Evolutionary conservation across 2,329 filamentous ascomycete species (phyloP).

Genomic region (Taxawa tesnikishii): DNA sequence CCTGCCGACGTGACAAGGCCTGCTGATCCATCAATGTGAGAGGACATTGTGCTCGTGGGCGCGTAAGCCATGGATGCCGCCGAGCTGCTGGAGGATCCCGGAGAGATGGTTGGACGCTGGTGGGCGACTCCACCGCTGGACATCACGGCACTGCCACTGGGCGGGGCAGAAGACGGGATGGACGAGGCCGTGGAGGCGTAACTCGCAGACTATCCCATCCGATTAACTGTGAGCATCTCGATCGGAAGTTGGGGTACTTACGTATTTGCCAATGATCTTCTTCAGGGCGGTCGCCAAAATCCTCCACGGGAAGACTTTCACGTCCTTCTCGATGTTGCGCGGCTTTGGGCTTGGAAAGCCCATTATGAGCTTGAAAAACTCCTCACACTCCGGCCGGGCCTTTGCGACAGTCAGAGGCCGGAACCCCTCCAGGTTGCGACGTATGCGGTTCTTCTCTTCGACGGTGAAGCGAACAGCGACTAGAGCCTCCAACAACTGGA

Average conservation of each 20-base stretch:
- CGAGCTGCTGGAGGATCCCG: slow-evolving; percentile 18
- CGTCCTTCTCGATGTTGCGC: slow-evolving; percentile 96
- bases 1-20: slow-evolving; percentile 22
- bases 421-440: slow-evolving; percentile 90
- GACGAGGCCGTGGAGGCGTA: slow-evolving; percentile 52
- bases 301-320: slow-evolving; percentile 98
- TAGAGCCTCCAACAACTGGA: slow-evolving; percentile 83
- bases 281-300: slow-evolving; percentile 75
- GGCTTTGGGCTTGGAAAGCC: slow-evolving; percentile 90
- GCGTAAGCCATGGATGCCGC: slow-evolving; percentile 19
- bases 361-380: slow-evolving; percentile 99
- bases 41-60: slow-evolving; percentile 14
- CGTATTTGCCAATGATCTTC: slow-evolving; percentile 98
- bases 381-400: slow-evolving; percentile 79
- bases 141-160: slow-evolving; percentile 11
- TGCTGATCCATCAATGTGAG: slow-evolving; percentile 17
- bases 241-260: no score
- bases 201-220: slow-evolving; percentile 47
- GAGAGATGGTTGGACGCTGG: slow-evolving; percentile 14
- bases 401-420: slow-evolving; percentile 89
- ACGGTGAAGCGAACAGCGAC: slow-evolving; percentile 82
- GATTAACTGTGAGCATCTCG: slow-evolving; percentile 20
- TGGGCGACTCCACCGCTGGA: slow-evolving; percentile 20
- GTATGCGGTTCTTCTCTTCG: slow-evolving; percentile 96
- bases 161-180: slow-evolving; percentile 21